These are phyloP conservation scores for Aspergillus calidoustus DNA, from an alignment of 2,329 filamentous ascomycete species.

Conservation along the genomic window DNA sequence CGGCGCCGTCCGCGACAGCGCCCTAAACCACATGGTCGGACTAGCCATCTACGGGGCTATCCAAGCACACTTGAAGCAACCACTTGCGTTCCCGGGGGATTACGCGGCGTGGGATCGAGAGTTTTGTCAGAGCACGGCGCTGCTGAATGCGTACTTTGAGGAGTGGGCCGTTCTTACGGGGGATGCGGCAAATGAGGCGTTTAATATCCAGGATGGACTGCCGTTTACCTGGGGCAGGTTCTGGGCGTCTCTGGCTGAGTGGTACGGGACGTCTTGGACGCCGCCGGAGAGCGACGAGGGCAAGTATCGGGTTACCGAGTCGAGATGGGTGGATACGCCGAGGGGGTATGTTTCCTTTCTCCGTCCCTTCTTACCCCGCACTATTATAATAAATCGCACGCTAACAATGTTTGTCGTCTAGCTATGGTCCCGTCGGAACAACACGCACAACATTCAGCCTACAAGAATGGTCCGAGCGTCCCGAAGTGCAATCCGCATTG, in stretches of 20 bases:
- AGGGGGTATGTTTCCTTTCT: conserved; percentile 45
- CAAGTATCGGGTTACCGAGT: conserved; percentile 26
- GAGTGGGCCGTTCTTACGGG: conserved; percentile 56
- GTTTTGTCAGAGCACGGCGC: conserved; percentile 50
- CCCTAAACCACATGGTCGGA: conserved; percentile 56
- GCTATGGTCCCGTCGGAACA: not conserved
- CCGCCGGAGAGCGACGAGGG: conserved; percentile 32
- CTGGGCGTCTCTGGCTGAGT: conserved; percentile 53
- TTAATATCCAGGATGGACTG: conserved; percentile 55
- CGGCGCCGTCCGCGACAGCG: conserved; percentile 54
- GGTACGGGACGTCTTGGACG: conserved; percentile 49
- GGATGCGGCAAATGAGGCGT: conserved; percentile 49
- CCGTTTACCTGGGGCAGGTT: conserved; percentile 54
- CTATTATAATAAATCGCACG: too few species aligned
- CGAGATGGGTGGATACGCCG: conserved; percentile 31
- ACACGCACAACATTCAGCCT: conserved; percentile 7
- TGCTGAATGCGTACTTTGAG: conserved; percentile 54
- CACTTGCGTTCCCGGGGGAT: conserved; percentile 52
- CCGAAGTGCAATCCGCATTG: conserved; percentile 45
- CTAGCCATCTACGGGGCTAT: conserved; percentile 58
- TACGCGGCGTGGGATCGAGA: conserved; percentile 50
- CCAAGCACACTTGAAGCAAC: conserved; percentile 46
- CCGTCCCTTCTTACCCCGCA: too few species aligned
- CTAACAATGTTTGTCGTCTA: not conserved
- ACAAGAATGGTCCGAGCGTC: conserved; percentile 51